Conservation (phyloP, 2,329 filamentous ascomycete genomes). For the Aspergillus quadricinctus region DNA sequence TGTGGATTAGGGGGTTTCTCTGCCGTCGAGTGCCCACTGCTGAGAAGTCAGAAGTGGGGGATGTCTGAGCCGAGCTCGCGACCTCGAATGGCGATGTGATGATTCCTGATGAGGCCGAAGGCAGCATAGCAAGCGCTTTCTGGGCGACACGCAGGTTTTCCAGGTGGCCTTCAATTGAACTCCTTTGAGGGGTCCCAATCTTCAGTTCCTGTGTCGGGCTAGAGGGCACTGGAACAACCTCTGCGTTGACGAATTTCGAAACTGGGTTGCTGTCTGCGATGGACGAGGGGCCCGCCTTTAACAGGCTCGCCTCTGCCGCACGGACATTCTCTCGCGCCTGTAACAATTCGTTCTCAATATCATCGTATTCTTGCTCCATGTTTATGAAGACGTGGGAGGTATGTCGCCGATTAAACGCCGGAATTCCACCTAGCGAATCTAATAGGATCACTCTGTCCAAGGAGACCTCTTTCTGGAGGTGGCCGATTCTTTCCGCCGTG, state of each 20-base stretch:
- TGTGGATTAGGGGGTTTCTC: conserved; percentile 88
- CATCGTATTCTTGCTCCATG: conserved; percentile 79
- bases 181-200: conserved; percentile 9
- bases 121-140: conserved; percentile 68
- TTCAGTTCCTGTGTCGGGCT: conserved; percentile 8
- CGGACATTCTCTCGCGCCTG: conserved; percentile 20
- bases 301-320: conserved; percentile 11
- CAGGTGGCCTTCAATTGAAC: conserved; percentile 47
- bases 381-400: conserved; percentile 82
- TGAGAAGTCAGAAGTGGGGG: conserved; percentile 31
- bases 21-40: conserved; percentile 56
- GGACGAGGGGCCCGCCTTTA: conserved; percentile 11
- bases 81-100: conserved; percentile 85
- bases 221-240: conserved; percentile 21
- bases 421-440: conserved; percentile 81
- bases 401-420: conserved; percentile 57
- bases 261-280: conserved; percentile 39
- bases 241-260: conserved; percentile 38
- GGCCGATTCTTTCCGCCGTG: conserved; percentile 36
- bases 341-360: conserved; percentile 61
- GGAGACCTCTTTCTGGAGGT: conserved; percentile 51
- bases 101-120: conserved; percentile 77
- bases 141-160: conserved; percentile 72
- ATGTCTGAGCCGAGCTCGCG: conserved; percentile 52
- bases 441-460: conserved; percentile 86